These are phyloP conservation scores for Hypomontagnella monticulosa DNA, from an alignment of 495 filamentous ascomycete genomes.

Conservation along the genomic window DNA sequence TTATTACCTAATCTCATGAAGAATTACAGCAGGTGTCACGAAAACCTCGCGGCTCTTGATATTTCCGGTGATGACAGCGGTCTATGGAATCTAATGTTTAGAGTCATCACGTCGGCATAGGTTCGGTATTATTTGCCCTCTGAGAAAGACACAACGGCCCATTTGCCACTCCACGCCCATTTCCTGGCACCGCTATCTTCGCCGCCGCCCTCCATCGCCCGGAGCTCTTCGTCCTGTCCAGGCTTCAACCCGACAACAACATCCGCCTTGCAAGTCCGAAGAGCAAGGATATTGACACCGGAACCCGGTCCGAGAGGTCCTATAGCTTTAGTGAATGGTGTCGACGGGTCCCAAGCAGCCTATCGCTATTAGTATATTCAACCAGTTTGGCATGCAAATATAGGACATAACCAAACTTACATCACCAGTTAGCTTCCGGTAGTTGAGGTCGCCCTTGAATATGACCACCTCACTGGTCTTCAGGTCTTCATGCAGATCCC, in stretches of 20 bases:
- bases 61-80: conserved; percentile 4
- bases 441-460: conserved; percentile 97
- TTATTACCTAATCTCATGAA: background rate
- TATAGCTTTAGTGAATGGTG: conserved; percentile 84
- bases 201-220: conserved; percentile 70
- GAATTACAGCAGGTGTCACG: no score
- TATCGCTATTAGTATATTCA: conserved; percentile 44
- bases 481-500: conserved; percentile 79
- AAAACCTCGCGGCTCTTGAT: background rate
- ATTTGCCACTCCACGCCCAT: conserved; percentile 98
- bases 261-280: conserved; percentile 96
- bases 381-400: background rate
- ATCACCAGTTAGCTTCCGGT: conserved; percentile 88
- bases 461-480: conserved; percentile 87
- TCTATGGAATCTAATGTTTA: conserved; percentile 23
- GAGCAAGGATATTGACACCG: conserved; percentile 80
- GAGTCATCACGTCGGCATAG: background rate
- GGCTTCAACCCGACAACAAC: conserved; percentile 87
- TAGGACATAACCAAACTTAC: conserved; percentile 60
- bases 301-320: conserved; percentile 84
- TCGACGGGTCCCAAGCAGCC: conserved; percentile 88
- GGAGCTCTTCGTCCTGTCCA: conserved; percentile 83
- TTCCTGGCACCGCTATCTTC: conserved; percentile 77
- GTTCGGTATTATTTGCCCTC: conserved; percentile 45
- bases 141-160: conserved; percentile 92